A percentile compares a stretch with the other conserved stretches of the same genome.
Evolutionary conservation across 345 rosid species (phyloP).

Genomic region (Anacardium occidentale): DNA sequence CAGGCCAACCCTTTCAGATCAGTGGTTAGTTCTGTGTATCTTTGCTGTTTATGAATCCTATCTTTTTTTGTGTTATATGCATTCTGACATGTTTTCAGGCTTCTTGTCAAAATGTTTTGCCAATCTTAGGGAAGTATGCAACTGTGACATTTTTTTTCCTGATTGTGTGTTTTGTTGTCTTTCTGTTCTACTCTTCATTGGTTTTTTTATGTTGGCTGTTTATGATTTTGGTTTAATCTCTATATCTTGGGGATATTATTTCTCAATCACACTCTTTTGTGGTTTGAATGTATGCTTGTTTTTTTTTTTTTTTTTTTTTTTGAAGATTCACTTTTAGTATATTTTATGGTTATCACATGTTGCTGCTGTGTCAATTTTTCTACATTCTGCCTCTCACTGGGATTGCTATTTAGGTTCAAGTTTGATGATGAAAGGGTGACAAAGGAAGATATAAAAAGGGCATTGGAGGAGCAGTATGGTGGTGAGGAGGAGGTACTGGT

Average conservation of each 20-base stretch:
- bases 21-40: conserved; percentile 33
- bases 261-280: neutral
- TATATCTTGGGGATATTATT: neutral
- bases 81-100: neutral
- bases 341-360: neutral
- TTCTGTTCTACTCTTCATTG: neutral
- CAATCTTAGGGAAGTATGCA: neutral
- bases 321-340: too few relatives aligned
- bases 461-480: conserved; percentile 95
- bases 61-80: neutral
- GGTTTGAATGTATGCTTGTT: neutral
- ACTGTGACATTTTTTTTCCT: neutral
- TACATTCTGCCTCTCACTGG: neutral
- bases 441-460: conserved; percentile 89
- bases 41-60: neutral
- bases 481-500: conserved; percentile 88
- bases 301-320: too few relatives aligned
- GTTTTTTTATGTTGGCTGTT: neutral
- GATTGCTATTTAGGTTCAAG: conserved; percentile 53
- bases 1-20: conserved; percentile 57
- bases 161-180: neutral
- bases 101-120: neutral
- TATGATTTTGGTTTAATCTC: neutral
- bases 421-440: conserved; percentile 97
- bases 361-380: neutral